A percentile compares a stretch with the other conserved stretches of the same genome.
phyloP scores from a whole-genome alignment of 73 alveolate species.

The Uronychia setigera region DNA sequence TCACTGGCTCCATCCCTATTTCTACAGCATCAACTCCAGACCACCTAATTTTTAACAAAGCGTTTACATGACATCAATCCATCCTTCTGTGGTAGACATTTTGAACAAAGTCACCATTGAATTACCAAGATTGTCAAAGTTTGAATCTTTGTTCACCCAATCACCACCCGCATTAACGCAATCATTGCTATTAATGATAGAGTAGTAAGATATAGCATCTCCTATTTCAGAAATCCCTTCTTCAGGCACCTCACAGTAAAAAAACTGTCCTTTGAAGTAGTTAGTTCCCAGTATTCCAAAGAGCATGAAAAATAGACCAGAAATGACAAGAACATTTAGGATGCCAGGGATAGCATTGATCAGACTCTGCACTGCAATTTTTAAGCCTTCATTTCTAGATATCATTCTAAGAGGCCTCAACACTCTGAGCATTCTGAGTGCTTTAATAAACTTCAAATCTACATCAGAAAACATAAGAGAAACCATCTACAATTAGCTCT shows the following conservation, averaged over 20 bases:
- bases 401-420: too few relatives aligned
- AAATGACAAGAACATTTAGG: constrained; percentile 53
- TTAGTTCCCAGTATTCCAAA: constrained; percentile 71
- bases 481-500: too few relatives aligned
- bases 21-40: constrained; percentile 46
- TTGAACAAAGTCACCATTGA: constrained; percentile 17
- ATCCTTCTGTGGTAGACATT: constrained; percentile 50
- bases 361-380: constrained; percentile 60
- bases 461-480: too few relatives aligned
- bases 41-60: neutral
- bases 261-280: constrained; percentile 67
- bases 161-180: constrained; percentile 3
- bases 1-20: constrained; percentile 22
- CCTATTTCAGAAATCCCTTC: neutral
- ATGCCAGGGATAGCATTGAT: constrained; percentile 62
- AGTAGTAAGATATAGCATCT: constrained; percentile 6
- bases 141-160: neutral
- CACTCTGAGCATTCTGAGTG: constrained; percentile 71
- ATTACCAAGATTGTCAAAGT: neutral
- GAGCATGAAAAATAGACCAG: constrained; percentile 44
- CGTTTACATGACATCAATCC: constrained; percentile 57
- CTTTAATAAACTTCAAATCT: constrained; percentile 63
- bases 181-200: neutral
- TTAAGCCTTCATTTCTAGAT: too few relatives aligned
- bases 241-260: constrained; percentile 34